Conservation (phyloP, 352 stramenopile genomes). For the Globisporangium radiosum region DNA sequence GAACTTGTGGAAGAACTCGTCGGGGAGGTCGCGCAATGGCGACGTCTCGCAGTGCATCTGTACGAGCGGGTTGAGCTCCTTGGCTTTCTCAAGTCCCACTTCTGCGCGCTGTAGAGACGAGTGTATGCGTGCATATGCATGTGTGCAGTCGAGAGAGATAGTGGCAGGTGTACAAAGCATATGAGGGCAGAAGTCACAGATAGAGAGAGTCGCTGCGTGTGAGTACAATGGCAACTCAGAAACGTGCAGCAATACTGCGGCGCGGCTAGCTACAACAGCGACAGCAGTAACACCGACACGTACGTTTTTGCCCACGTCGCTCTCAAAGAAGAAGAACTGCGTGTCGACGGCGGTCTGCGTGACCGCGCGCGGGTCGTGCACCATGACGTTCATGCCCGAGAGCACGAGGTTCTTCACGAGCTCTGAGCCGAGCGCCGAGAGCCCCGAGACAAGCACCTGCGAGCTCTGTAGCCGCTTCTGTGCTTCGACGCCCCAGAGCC, state of each 20-base stretch:
- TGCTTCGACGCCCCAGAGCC: conserved; percentile 97
- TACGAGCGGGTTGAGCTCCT: conserved; percentile 94
- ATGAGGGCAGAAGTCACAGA: not conserved
- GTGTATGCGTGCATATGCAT: not conserved
- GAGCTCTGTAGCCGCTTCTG: conserved; percentile 90
- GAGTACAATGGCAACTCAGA: conserved; percentile 3
- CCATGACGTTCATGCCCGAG: conserved; percentile 90
- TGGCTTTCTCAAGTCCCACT: conserved; percentile 72
- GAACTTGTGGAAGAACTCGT: conserved; percentile 86
- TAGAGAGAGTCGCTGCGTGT: too few species aligned
- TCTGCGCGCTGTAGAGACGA: conserved; percentile 47
- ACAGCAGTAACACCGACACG: not conserved
- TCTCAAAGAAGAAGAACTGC: conserved; percentile 82
- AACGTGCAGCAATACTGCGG: conserved; percentile 1
- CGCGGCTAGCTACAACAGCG: not conserved
- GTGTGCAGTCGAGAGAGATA: too few species aligned
- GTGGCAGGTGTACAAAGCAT: not conserved
- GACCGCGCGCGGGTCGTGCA: conserved; percentile 82
- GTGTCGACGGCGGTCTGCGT: conserved; percentile 37
- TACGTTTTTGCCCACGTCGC: conserved; percentile 75
- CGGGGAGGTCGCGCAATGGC: conserved; percentile 30
- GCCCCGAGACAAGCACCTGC: conserved; percentile 84
- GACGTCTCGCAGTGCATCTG: conserved; percentile 77
- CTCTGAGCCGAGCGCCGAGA: conserved; percentile 85
- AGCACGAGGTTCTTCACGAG: conserved; percentile 97